phyloP scores from a whole-genome alignment of 129 eudicot genomes.

The Artemisia annua region DNA sequence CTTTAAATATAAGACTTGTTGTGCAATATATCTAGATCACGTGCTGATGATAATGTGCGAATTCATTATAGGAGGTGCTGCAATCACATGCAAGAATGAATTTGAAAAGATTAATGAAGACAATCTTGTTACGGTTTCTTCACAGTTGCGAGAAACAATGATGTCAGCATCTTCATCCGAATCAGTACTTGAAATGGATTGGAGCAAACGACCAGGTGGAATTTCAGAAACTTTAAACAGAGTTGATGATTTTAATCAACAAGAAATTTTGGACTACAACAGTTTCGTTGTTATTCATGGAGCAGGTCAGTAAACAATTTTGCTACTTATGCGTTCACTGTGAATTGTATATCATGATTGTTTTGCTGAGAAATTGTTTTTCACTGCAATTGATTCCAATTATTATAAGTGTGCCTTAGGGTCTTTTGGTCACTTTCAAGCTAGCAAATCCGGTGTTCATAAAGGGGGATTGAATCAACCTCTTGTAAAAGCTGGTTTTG shows the following conservation, averaged over 20 bases:
- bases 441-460: constrained; percentile 97
- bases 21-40: background rate
- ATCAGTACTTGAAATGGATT: constrained; percentile 73
- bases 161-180: constrained; percentile 39
- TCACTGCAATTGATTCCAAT: background rate
- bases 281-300: constrained; percentile 89
- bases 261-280: constrained; percentile 34
- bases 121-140: constrained; percentile 59
- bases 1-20: background rate
- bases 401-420: constrained; percentile 47
- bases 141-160: constrained; percentile 71
- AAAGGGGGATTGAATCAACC: constrained; percentile 70
- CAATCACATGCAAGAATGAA: constrained; percentile 89
- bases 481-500: constrained; percentile 94
- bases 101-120: constrained; percentile 81
- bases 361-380: background rate
- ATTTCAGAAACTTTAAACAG: constrained; percentile 29
- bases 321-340: background rate
- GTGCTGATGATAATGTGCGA: background rate
- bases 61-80: constrained; percentile 73
- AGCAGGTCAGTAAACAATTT: constrained; percentile 63
- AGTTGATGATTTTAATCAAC: constrained; percentile 48
- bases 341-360: background rate
- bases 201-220: constrained; percentile 78
- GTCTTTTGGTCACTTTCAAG: constrained; percentile 99